Conservation (phyloP, 352 stramenopile species). For the Pythium folliculosum region DNA sequence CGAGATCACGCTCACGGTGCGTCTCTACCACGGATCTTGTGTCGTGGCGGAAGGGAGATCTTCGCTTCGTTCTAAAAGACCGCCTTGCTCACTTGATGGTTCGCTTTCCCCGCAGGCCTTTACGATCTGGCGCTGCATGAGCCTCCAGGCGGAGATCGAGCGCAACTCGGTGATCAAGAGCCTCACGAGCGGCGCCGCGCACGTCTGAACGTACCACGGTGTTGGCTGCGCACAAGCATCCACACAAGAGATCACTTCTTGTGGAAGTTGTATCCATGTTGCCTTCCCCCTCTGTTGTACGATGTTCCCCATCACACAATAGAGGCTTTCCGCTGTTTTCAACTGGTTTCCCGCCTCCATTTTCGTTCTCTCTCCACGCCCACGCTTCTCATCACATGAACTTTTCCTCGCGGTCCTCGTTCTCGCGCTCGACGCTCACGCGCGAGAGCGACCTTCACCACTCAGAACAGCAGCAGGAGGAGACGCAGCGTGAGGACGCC, state of each 20-base stretch:
- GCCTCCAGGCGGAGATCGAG: conserved; percentile 70
- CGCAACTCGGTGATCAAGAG: conserved; percentile 66
- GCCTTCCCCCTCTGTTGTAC: conserved; percentile 1
- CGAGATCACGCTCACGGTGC: conserved; percentile 64
- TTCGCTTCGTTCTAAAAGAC: too few species aligned
- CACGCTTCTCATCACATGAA: too few species aligned
- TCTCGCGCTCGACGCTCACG: conserved; percentile 15
- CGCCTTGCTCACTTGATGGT: neutral
- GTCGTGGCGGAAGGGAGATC: too few species aligned
- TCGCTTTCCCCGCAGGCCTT: conserved; percentile 39
- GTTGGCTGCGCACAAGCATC: too few species aligned
- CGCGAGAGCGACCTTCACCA: neutral
- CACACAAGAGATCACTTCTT: too few species aligned
- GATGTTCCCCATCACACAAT: conserved; percentile 1
- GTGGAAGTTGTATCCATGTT: conserved; percentile 8
- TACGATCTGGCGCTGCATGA: conserved; percentile 50
- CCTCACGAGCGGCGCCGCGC: conserved; percentile 36
- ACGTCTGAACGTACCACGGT: conserved; percentile 22
- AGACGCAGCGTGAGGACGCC: too few species aligned
- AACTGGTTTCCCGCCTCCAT: conserved; percentile 13
- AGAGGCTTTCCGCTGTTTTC: conserved; percentile 1
- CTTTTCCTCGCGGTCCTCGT: conserved; percentile 17
- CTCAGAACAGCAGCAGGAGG: conserved; percentile 14
- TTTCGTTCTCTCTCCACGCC: conserved; percentile 1
- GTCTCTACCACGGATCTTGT: conserved; percentile 14